Conservation (phyloP, 2,329 filamentous ascomycete species). For the Venturia nashicola region DNA sequence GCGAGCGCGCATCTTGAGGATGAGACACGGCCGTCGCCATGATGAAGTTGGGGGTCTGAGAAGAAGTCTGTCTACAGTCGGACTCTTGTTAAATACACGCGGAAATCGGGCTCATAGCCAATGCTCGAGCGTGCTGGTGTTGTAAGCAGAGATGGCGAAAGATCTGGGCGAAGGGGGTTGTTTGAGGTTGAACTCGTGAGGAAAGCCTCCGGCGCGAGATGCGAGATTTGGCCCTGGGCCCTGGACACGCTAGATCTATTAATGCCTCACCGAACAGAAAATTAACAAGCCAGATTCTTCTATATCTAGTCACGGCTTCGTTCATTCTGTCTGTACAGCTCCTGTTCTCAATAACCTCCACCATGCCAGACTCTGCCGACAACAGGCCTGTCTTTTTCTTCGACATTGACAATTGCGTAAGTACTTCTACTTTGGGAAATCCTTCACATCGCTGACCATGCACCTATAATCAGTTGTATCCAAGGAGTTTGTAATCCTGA, state of each 20-base stretch:
- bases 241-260: background rate
- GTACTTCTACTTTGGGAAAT: constrained; percentile 18
- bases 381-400: constrained; percentile 54
- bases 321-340: background rate
- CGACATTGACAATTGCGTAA: constrained; percentile 92
- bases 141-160: background rate
- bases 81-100: background rate
- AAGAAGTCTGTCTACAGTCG: background rate
- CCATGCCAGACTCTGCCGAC: constrained; percentile 16
- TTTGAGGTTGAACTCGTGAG: background rate
- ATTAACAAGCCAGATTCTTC: background rate
- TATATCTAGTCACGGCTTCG: background rate
- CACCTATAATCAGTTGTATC: constrained; percentile 51
- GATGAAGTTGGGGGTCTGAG: background rate
- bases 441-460: background rate
- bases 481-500: constrained; percentile 51
- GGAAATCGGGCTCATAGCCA: background rate
- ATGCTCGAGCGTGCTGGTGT: background rate
- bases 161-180: background rate
- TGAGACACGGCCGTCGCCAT: background rate
- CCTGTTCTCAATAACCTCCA: background rate
- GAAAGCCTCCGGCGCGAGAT: background rate
- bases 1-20: background rate
- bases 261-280: background rate
- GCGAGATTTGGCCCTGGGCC: background rate